Evolutionary conservation across 2,329 filamentous ascomycete species (phyloP), one percentile per base, ranked within the genome.

Genomic region (Akanthomyces muscarius): DNA sequence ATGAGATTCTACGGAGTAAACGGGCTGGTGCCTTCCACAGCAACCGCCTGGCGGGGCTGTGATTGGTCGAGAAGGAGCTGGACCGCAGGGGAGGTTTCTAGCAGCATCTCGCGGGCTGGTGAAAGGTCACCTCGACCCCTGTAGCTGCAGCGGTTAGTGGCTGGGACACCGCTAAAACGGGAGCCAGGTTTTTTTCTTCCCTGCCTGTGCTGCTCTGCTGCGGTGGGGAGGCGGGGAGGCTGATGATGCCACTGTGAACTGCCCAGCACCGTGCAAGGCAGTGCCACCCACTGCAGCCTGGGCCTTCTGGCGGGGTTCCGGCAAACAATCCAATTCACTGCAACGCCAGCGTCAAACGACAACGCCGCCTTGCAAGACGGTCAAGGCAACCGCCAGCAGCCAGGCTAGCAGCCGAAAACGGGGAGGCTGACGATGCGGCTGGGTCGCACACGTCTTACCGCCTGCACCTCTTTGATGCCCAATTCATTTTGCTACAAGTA

Each of bases 1-100:
- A 79, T 79, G 73, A 69, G 77, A 78, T 79, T 79, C 77, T 73
- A 79, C 60, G 60, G 60, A 62, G 51, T 33, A 54, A 58, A 56
- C 73, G 76, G 72, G 69, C 71, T 65, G 64, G 66, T 36, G 66
- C 68, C 66, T 69, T 67, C 68, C 66, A 67, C 67, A 52, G 68
- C 68, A 69, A 69, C 68, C 53, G 23, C 11, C 47, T 47, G 57
- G 58, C 38, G 51, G 56, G 45, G 5, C 42, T 48, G 16, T 68
- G 66, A 69, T 69, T 69, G 68, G 68, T 14, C 18, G 56, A 18
- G 25, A 13, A 8, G 36, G 3, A 41, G 53, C 53, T 41, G n/a
- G 51, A 36, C 33, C 47, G 41, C 44, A 53, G 47, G 61, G 61
- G 61, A 63, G 11, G 38, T 41, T 63, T 63, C 61, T 59, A 58